Conservation (phyloP, 306 rosid genomes). For the Prunus padus region DNA sequence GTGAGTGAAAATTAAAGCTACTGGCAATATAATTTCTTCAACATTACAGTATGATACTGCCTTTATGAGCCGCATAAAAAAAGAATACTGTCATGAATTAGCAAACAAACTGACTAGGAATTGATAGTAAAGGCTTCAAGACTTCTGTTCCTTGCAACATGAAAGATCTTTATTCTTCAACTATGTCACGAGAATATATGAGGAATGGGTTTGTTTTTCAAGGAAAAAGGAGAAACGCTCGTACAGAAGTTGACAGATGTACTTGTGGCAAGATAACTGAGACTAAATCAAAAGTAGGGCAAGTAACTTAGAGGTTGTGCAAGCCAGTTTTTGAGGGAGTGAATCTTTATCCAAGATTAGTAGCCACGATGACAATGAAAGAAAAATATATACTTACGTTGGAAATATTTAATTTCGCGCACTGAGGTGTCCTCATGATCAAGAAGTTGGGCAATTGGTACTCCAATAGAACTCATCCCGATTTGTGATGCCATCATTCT, state of each 20-base stretch:
- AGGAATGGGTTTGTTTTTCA: neutral
- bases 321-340: neutral
- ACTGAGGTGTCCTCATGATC: constrained; percentile 40
- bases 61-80: neutral
- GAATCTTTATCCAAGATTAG: constrained; percentile 1
- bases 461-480: constrained; percentile 77
- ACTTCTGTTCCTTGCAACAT: neutral
- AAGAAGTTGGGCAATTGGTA: constrained; percentile 58
- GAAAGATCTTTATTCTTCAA: neutral
- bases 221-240: neutral
- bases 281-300: neutral
- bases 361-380: neutral
- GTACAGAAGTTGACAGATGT: neutral
- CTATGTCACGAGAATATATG: neutral
- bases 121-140: neutral
- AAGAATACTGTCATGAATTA: neutral
- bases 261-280: neutral
- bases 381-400: constrained; percentile 42
- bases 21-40: neutral
- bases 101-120: neutral
- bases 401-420: constrained; percentile 51
- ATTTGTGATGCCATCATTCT: constrained; percentile 38
- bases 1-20: neutral
- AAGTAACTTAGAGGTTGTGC: neutral
- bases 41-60: neutral